Base-by-base conservation (phyloP, 495 filamentous ascomycete species). In the Extremus antarcticus region DNA sequence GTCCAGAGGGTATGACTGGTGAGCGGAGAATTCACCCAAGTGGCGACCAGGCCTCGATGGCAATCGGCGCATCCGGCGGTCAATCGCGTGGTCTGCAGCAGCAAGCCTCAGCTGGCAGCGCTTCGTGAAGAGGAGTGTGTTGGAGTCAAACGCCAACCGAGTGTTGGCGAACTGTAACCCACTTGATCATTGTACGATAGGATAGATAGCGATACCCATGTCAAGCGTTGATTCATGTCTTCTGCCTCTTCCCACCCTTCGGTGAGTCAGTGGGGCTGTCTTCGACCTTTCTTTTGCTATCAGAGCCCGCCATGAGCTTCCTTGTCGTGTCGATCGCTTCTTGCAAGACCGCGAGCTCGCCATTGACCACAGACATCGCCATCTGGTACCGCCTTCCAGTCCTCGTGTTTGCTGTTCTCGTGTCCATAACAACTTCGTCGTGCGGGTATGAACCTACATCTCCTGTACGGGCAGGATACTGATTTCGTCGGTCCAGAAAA, bases 301-400 rank as follows among this genome's bases (percentile, higher is more conserved):
- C 41, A 17, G 8, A 13, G 29, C 29, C 41, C 17, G 3, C 41
- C 4, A 49, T 7, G 15, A 49, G 46, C 46, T 29, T 17, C 53
- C 48, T 2, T 72, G 75, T 63, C 71, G 71, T 71, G 74, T 65
- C 66, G 81, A 55, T n/a, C 8, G 94, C 72, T 52, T 76, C 71
- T 64, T n/a, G 10, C 25, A 50, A 38, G 9, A 50, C 23, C 47
- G 9, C 21, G 10, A 94, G 94, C 69, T 95, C 90, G 9, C 90
- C 90, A 35, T 82, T 68, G 46, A 90, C 79, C 35, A 95, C 86
- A 57, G 85, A 72, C 2, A 88, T 61, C 0, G 90, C 89, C 83
- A 88, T 89, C 43, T 66, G 75, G 39, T 60, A 70, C 48, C 84
- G 51, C 2, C 54, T 16, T 4, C 15, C 19, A 3, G 3, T 45